Evolutionary conservation across 768 basidiomycete species (phyloP).

Genomic region (Hypholoma fasciculare): DNA sequence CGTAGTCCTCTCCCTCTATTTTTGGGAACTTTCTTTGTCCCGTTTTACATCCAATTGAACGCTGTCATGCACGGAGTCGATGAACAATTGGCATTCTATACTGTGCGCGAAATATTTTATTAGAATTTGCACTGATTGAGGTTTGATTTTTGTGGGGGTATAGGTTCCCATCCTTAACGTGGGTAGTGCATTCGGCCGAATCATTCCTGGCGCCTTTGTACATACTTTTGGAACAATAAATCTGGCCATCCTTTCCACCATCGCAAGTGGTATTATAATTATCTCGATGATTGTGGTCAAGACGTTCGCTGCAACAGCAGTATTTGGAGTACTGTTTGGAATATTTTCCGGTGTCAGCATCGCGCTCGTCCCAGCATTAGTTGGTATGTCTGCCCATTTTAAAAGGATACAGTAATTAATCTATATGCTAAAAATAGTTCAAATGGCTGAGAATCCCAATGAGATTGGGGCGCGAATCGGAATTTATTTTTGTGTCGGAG

Average conservation of each 20-base stretch:
- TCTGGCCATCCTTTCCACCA: constrained; percentile 34
- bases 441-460: background rate
- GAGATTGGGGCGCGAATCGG: background rate
- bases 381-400: no score
- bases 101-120: constrained; percentile 28
- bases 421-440: background rate
- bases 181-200: constrained; percentile 49
- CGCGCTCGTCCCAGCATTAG: constrained; percentile 26
- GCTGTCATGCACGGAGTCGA: constrained; percentile 41
- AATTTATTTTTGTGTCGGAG: background rate
- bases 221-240: constrained; percentile 43
- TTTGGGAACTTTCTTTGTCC: constrained; percentile 40
- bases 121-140: background rate
- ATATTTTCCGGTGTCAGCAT: constrained; percentile 46
- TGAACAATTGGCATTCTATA: constrained; percentile 46
- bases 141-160: background rate
- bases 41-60: constrained; percentile 54
- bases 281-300: constrained; percentile 41
- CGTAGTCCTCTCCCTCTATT: constrained; percentile 27
- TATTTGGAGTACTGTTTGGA: constrained; percentile 41
- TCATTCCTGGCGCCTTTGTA: constrained; percentile 43
- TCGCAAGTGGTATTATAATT: constrained; percentile 33
- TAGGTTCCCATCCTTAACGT: constrained; percentile 57
- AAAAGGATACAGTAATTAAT: no score
- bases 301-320: constrained; percentile 29